Percentiles rank a stretch among this genome's conserved stretches.
These are phyloP conservation scores for Fusarium chlamydosporum DNA, from an alignment of 2,329 filamentous ascomycete genomes.

Conservation along the genomic window DNA sequence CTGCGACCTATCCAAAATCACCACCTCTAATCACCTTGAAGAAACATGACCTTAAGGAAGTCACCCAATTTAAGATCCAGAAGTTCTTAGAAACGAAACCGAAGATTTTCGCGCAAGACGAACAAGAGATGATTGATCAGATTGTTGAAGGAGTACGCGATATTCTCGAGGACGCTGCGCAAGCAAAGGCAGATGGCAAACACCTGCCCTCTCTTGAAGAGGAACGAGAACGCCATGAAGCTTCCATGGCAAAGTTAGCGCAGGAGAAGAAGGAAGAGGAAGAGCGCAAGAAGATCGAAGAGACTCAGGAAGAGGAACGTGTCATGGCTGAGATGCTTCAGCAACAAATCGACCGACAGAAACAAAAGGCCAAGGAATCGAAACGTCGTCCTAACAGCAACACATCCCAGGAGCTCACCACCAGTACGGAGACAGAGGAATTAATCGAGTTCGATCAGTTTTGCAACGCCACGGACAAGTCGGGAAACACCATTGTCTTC, in stretches of 20 bases:
- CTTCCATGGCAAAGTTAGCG: conserved; percentile 73
- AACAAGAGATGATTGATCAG: conserved; percentile 73
- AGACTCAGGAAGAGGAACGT: conserved; percentile 77
- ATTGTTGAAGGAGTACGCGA: conserved; percentile 79
- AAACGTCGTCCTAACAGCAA: conserved; percentile 66
- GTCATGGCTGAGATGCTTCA: conserved; percentile 78
- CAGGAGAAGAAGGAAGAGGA: conserved; percentile 68
- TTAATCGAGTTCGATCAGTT: conserved; percentile 75
- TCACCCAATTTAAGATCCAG: conserved; percentile 78
- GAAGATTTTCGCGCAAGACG: conserved; percentile 65
- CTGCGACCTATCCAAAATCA: conserved; percentile 91
- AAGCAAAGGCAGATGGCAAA: conserved; percentile 79
- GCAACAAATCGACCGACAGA: conserved; percentile 78
- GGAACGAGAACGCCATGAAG: conserved; percentile 87
- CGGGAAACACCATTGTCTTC: conserved; percentile 76
- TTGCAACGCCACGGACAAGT: conserved; percentile 73
- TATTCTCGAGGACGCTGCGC: conserved; percentile 88
- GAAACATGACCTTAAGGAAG: conserved; percentile 75
- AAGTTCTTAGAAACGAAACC: conserved; percentile 73
- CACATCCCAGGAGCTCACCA: conserved; percentile 46
- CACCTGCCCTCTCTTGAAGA: conserved; percentile 89
- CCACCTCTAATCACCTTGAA: conserved; percentile 79
- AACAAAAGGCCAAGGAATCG: conserved; percentile 73
- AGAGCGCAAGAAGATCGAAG: conserved; percentile 67
- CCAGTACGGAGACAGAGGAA: conserved; percentile 52